Evolutionary conservation across 2,329 filamentous ascomycete species (phyloP), one percentile per base, ranked within the genome.

Genomic region (Apiospora saccharicola): DNA sequence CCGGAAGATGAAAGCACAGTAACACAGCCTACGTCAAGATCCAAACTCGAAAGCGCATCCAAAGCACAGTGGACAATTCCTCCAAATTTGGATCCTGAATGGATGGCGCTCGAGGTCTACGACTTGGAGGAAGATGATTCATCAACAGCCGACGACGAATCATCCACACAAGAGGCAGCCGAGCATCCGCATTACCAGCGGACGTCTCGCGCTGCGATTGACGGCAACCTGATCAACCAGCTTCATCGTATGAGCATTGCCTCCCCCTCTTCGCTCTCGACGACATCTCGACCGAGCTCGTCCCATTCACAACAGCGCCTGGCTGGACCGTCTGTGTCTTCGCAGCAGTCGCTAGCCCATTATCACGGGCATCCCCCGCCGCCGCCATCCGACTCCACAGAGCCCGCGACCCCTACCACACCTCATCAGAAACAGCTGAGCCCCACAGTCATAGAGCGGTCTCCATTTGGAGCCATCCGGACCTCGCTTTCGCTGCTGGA

Each of bases 21-120:
- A 3, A 72, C 67, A 12, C 49, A 44, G 19, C 34, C 64, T 57
- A 10, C 68, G 16, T 68, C n/a, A 4, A 68, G 70, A 68, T 30
- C 67, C 34, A 41, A 71, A 13, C 71, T 68, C 72, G 12, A 68
- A 19, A 69, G 26, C 4, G 64, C 69, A 69, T 24, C 67, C 43
- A 37, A 71, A 14, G 26, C 74, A 14, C 82, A 84, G 10, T 92
- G 90, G 88, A 84, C 85, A 14, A 84, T 97, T 3, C 94, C 94
- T 0, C 86, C 87, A 1, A 92, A 95, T 73, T 85, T 98, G 0
- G 95, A 98, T 76, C 91, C 93, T 0, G 95, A 97, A 81, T 98
- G 95, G 95, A 89, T 98, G 75, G 95, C 95, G 0, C 90, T 98
- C 22, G 94, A 98, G 79, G 93, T 98, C 0, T 96, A 92, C 79